These are phyloP conservation scores for Exophiala sp. DNA, from an alignment of 2,329 filamentous ascomycete genomes.

Conservation along the genomic window DNA sequence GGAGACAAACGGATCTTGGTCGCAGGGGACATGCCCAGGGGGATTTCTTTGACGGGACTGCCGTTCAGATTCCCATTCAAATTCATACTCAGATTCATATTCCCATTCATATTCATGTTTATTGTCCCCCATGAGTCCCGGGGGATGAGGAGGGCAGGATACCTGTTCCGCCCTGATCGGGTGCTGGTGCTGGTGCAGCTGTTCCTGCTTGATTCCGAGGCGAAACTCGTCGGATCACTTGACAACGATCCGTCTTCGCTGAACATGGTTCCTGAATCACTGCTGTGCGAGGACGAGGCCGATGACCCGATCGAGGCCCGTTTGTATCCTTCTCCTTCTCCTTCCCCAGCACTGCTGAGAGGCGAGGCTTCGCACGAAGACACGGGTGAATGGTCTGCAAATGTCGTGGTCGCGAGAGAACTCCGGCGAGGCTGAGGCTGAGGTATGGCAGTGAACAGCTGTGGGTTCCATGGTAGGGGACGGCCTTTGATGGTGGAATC, in stretches of 20 bases:
- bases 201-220: slow-evolving; percentile 38
- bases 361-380: slow-evolving; percentile 45
- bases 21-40: slow-evolving; percentile 43
- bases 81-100: too few relatives aligned
- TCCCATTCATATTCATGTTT: too few relatives aligned
- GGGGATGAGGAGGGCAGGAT: slow-evolving; percentile 55
- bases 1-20: slow-evolving; percentile 66
- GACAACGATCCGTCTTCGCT: slow-evolving; percentile 42
- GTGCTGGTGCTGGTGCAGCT: slow-evolving; percentile 33
- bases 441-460: slow-evolving; percentile 23
- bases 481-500: slow-evolving; percentile 30
- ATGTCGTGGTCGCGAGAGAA: slow-evolving; percentile 16
- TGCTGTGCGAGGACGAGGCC: slow-evolving; percentile 73
- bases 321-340: slow-evolving; percentile 45
- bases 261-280: slow-evolving; percentile 65
- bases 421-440: slow-evolving; percentile 21
- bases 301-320: slow-evolving; percentile 70
- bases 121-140: slow-evolving; percentile 47
- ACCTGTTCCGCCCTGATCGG: slow-evolving; percentile 43
- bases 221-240: slow-evolving; percentile 47
- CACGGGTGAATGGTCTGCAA: slow-evolving; percentile 25
- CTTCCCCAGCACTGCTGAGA: slow-evolving; percentile 51
- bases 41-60: slow-evolving; percentile 40
- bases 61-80: too few relatives aligned
- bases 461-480: slow-evolving; percentile 32